A percentile compares a stretch with the other conserved stretches of the same genome.
phyloP scores from a whole-genome alignment of 305 asterid species.

The Galium porrigens region DNA sequence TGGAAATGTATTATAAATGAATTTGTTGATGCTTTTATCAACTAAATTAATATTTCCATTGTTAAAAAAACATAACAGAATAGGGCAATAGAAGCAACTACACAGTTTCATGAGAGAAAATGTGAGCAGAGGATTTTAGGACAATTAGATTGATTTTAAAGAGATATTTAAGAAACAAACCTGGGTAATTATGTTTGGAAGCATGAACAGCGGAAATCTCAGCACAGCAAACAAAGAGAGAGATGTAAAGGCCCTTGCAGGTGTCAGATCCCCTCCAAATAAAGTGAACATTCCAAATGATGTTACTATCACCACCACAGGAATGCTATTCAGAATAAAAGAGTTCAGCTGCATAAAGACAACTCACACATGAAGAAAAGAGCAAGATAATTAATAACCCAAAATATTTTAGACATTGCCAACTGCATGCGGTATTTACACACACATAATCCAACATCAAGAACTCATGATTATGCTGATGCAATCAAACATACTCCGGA shows the following conservation, averaged over 20 bases:
- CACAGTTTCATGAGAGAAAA: not conserved
- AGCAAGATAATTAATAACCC: not conserved
- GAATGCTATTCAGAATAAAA: slow-evolving; percentile 73
- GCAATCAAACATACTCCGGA: not conserved
- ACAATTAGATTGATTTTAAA: not conserved
- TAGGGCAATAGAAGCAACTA: not conserved
- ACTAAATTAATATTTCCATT: not conserved
- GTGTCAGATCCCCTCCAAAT: slow-evolving; percentile 87
- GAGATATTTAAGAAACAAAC: slow-evolving; percentile 22
- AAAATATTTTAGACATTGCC: not conserved
- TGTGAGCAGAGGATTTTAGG: not conserved
- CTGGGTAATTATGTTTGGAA: slow-evolving; percentile 86
- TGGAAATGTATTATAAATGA: not conserved
- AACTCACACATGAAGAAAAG: slow-evolving; percentile 4
- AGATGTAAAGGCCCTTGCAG: slow-evolving; percentile 94
- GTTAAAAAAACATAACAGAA: not conserved
- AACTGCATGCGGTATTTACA: not conserved
- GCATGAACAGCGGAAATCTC: slow-evolving; percentile 83
- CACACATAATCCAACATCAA: not conserved
- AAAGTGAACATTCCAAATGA: slow-evolving; percentile 20
- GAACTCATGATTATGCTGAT: not conserved
- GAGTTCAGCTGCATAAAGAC: slow-evolving; percentile 52
- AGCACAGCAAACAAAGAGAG: slow-evolving; percentile 81
- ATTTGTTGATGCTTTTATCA: not conserved
- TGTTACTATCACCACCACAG: slow-evolving; percentile 69